phyloP scores from a whole-genome alignment of 1,284 basidiomycete species.

The Trichosporon sp. region DNA sequence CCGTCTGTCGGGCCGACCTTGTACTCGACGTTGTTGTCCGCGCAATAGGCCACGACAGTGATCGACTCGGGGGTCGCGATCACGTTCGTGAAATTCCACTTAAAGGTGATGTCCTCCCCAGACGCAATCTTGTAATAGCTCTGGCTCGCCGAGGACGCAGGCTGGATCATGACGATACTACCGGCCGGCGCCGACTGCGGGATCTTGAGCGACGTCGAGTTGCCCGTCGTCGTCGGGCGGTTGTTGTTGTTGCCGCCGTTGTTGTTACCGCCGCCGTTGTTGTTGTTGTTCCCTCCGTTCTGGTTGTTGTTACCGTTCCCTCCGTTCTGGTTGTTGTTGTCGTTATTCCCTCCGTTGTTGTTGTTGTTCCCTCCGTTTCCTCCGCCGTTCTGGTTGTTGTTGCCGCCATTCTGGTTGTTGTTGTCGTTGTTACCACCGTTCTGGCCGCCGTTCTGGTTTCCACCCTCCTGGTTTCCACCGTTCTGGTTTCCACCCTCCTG shows the following conservation, averaged over 20 bases:
- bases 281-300: neutral
- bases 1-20: constrained; percentile 71
- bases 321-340: constrained; percentile 4
- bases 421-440: neutral
- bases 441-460: neutral
- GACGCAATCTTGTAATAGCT: constrained; percentile 86
- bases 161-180: constrained; percentile 55
- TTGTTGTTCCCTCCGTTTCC: constrained; percentile 9
- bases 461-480: neutral
- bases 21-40: constrained; percentile 77
- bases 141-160: constrained; percentile 64
- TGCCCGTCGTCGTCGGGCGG: constrained; percentile 10
- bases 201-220: constrained; percentile 33
- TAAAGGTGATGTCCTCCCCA: constrained; percentile 72
- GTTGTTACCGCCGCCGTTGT: constrained; percentile 3
- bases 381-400: constrained; percentile 1
- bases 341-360: neutral
- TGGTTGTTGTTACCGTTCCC: neutral
- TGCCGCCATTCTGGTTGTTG: neutral
- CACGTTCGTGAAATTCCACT: constrained; percentile 72
- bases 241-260: neutral
- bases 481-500: neutral
- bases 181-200: constrained; percentile 47
- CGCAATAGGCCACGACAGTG: constrained; percentile 75
- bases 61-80: constrained; percentile 59